Base-by-base conservation (phyloP, 805 yeast genomes). In the Saccharomycopsis babjevae region DNA sequence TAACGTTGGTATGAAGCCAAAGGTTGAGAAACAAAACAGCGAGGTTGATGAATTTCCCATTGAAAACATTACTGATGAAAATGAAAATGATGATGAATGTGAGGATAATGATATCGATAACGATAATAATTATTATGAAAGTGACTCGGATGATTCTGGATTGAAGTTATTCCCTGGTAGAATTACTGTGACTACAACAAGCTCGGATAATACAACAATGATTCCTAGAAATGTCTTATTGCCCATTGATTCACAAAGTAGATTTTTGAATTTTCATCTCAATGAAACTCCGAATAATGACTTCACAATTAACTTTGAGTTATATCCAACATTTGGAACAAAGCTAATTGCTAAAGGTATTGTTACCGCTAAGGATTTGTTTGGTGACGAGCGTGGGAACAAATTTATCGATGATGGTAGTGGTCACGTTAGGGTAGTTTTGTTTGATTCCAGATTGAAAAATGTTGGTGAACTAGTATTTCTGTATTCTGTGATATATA, bases 311-410 rank as follows among this genome's bases (percentile, higher is more conserved):
- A 96, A 89, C 68, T 87, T 92, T 69, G 98, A 94, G 71, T 81
- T 94, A 13, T 92, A 86, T 72, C 97, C 99, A 0, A 88, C 93
- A 7, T 94, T 90, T 74, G 99, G 99, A 28, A 91, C 98, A 0
- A 81, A 96, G 64, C 75, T 93, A 60, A 85, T 93, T 58, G 97
- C 97, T 3, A 93, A 92, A 68, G 56, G 56, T 10, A 46, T 46
- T 2, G 52, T 46, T 16, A 46, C 52, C 1, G 52, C 30, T 46
- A 46, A 22, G 32, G 52, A 46, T 25, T 22, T 46, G 16, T 46
- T 46, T 25, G 52, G 52, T 10, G 32, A 22, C 22, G 40, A 66
- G 70, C 70, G 74, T 43, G 76, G 77, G 28, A 72, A 74, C 32
- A 74, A 74, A 56, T 66, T 74, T 54, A 70, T 68, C 42, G 70